These are phyloP conservation scores for Aspergillus sp. DNA, from an alignment of 2,329 filamentous ascomycete species.

Conservation along the genomic window DNA sequence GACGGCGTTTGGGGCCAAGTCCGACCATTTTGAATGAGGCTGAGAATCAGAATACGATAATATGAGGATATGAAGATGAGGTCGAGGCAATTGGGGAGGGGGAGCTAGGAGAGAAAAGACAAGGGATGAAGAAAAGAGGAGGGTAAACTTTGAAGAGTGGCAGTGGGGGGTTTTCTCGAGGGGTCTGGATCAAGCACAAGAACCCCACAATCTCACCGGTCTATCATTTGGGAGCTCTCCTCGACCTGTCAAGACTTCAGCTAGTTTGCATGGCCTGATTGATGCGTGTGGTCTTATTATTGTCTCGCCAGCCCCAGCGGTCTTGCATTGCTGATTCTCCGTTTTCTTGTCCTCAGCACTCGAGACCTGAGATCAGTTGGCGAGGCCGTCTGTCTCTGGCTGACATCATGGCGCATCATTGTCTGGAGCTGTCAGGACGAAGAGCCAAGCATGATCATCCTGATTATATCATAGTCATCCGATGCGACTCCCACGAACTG, in stretches of 20 bases:
- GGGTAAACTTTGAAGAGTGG: not conserved
- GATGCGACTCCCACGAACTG: too few species aligned
- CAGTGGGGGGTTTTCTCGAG: not conserved
- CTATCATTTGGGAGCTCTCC: constrained; percentile 5
- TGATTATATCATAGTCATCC: not conserved
- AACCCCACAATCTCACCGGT: constrained; percentile 10
- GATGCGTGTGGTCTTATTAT: too few species aligned
- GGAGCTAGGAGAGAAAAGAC: not conserved
- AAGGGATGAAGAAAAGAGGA: not conserved
- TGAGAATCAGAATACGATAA: not conserved
- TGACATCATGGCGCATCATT: not conserved
- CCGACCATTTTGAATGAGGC: constrained; percentile 57
- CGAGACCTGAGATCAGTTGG: too few species aligned
- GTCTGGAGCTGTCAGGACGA: not conserved
- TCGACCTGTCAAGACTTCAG: too few species aligned
- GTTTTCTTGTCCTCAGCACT: too few species aligned
- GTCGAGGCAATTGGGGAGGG: not conserved
- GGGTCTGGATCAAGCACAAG: not conserved
- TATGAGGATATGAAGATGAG: not conserved
- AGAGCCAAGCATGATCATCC: not conserved
- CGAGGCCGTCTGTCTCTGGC: too few species aligned
- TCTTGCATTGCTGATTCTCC: too few species aligned
- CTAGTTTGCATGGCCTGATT: too few species aligned
- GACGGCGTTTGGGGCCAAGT: constrained; percentile 62
- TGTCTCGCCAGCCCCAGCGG: too few species aligned